Evolutionary conservation across 2,329 filamentous ascomycete genomes (phyloP), one percentile per base, ranked within the genome.

Genomic region (Didymella glomerata): DNA sequence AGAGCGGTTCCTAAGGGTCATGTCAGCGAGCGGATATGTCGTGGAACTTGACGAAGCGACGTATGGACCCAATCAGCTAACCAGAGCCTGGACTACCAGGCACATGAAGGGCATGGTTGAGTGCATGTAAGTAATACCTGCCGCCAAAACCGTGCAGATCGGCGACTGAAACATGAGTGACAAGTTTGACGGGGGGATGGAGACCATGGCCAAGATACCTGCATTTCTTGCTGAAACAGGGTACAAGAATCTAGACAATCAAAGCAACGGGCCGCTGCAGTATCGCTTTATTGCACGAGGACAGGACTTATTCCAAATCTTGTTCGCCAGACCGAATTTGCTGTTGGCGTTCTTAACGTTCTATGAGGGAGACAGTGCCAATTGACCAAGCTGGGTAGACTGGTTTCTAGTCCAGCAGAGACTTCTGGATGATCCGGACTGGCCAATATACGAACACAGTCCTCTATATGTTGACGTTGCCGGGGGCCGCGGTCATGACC

Each of bases 191-290:
- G 42, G 45, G 8, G 57, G 57, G 7, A 45, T 50, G 40, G 48
- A 45, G 16, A 41, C 28, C 3, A 51, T 55, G 46, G 51, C 38
- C 5, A 66, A 60, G 47, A 57, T 67, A 30, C 69, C 68, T 1
- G 54, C 48, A n/a, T 73, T 64, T 34, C 66, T 72, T 7, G 46
- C 54, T 5, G 50, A 64, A 45, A 71, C 45, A 8, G 56, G 49
- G 24, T 71, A 72, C 56, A 60, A 60, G 45, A 69, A 66, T 41
- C 65, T 66, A 1, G 47, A 56, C 3, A 66, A 72, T 48, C 62
- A 66, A 16, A 46, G 38, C 10, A 56, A 69, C 41, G 68, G 69
- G 8, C 54, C 68, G 7, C 66, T 71, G 45, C 69, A 72, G 48
- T 62, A 63, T 30, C 34, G 56, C 5, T 45, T 38, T 28, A 32